phyloP scores from a whole-genome alignment of 768 basidiomycete genomes.

The Xerocomus spinulosus region DNA sequence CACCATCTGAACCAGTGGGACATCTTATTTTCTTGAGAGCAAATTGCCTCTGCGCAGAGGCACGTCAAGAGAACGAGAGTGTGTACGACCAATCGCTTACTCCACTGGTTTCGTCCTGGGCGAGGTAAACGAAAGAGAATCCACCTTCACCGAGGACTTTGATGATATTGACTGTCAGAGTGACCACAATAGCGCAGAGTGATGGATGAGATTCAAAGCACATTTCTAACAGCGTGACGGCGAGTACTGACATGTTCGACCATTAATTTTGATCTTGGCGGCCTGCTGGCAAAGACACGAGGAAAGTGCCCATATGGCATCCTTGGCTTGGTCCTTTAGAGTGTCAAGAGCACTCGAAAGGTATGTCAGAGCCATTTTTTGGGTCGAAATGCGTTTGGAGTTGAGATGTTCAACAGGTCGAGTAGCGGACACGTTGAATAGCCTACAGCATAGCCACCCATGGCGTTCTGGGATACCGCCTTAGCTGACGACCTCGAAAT shows the following conservation, averaged over 20 bases:
- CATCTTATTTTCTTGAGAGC: slow-evolving; percentile 97
- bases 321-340: slow-evolving; percentile 71
- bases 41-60: slow-evolving; percentile 64
- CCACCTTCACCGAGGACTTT: slow-evolving; percentile 95
- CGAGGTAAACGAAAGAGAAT: slow-evolving; percentile 88
- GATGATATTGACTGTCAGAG: slow-evolving; percentile 69
- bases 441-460: slow-evolving; percentile 2
- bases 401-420: not conserved
- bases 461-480: not conserved
- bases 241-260: slow-evolving; percentile 78
- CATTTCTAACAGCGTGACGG: not conserved
- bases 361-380: slow-evolving; percentile 30
- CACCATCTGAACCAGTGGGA: slow-evolving; percentile 81
- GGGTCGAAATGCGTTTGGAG: not conserved
- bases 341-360: slow-evolving; percentile 45
- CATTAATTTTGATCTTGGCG: slow-evolving; percentile 92
- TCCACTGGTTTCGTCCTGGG: slow-evolving; percentile 81
- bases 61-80: not conserved
- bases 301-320: slow-evolving; percentile 76
- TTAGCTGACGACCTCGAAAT: too few species aligned
- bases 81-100: slow-evolving; percentile 38
- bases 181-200: slow-evolving; percentile 1
- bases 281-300: slow-evolving; percentile 78
- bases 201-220: slow-evolving; percentile 3
- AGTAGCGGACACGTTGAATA: not conserved